Evolutionary conservation across 2,329 filamentous ascomycete species (phyloP).

Genomic region (Penicillium sp.): DNA sequence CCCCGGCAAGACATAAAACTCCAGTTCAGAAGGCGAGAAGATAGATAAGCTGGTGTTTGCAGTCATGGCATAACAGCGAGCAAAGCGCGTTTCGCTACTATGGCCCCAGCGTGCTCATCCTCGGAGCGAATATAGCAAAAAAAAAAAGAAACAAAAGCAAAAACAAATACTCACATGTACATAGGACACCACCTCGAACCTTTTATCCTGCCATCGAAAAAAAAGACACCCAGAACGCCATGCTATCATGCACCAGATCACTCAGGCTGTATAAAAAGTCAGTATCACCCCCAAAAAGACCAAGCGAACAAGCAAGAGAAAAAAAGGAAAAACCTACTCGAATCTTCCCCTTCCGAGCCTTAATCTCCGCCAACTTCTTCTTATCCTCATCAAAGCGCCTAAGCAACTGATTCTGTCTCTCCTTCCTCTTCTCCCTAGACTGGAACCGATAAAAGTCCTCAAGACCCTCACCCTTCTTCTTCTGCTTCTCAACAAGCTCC

Average conservation of each 20-base stretch:
- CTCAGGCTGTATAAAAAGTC: slow-evolving; percentile 32
- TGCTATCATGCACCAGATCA: slow-evolving; percentile 28
- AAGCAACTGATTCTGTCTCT: slow-evolving; percentile 66
- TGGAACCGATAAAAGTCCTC: slow-evolving; percentile 84
- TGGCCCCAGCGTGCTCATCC: slow-evolving; percentile 54
- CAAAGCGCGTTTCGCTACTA: slow-evolving; percentile 43
- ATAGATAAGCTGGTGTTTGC: slow-evolving; percentile 60
- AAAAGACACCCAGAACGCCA: slow-evolving; percentile 31
- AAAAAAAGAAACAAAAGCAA: slow-evolving; percentile 1
- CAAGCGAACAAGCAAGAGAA: background rate
- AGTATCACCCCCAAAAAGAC: slow-evolving; percentile 10
- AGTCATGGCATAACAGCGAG: slow-evolving; percentile 50
- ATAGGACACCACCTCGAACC: slow-evolving; percentile 11
- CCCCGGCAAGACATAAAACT: background rate
- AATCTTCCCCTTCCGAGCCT: slow-evolving; percentile 63
- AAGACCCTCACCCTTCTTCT: slow-evolving; percentile 63
- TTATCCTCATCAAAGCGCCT: slow-evolving; percentile 74
- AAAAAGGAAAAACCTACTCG: slow-evolving; percentile 36
- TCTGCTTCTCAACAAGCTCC: slow-evolving; percentile 56
- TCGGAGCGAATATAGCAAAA: background rate
- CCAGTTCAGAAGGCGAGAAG: slow-evolving; percentile 63
- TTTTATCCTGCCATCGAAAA: slow-evolving; percentile 4
- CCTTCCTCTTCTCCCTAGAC: slow-evolving; percentile 74
- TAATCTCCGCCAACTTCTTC: slow-evolving; percentile 68
- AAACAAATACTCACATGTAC: slow-evolving; percentile 22